These are phyloP conservation scores for Epicoccum sorghinum DNA, from an alignment of 2,329 filamentous ascomycete genomes.

Conservation along the genomic window DNA sequence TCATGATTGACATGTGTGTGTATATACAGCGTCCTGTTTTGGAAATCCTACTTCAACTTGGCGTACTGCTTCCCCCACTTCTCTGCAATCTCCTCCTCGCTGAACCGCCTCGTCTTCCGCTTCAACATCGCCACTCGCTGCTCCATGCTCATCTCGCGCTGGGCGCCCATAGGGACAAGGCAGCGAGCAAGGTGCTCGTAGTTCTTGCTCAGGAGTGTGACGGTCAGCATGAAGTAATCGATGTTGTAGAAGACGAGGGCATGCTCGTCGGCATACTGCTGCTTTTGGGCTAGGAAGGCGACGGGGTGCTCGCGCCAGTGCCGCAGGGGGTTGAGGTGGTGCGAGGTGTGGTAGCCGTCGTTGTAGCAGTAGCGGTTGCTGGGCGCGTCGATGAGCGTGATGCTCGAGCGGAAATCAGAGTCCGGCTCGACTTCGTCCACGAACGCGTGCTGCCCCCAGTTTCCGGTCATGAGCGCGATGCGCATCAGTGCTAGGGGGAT, in stretches of 20 bases:
- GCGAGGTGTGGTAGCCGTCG: constrained; percentile 81
- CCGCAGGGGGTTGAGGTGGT: constrained; percentile 77
- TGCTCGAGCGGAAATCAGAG: constrained; percentile 79
- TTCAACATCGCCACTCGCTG: constrained; percentile 68
- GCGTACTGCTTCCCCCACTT: constrained; percentile 59
- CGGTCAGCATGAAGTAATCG: constrained; percentile 78
- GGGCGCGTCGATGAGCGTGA: constrained; percentile 78
- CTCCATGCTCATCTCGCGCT: constrained; percentile 69
- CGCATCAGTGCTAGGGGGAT: constrained; percentile 71
- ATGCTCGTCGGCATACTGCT: constrained; percentile 67
- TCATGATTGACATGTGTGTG: too few relatives aligned
- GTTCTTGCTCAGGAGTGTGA: constrained; percentile 71
- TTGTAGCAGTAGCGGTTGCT: constrained; percentile 84
- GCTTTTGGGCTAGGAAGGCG: constrained; percentile 73
- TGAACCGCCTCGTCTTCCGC: constrained; percentile 69
- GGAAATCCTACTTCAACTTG: constrained; percentile 25
- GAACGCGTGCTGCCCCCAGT: constrained; percentile 84
- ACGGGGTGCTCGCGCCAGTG: constrained; percentile 83
- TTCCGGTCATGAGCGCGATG: constrained; percentile 77
- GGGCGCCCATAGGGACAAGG: constrained; percentile 75
- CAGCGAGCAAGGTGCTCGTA: constrained; percentile 72
- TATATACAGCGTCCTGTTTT: too few relatives aligned
- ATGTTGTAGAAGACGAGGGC: constrained; percentile 82
- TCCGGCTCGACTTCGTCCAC: constrained; percentile 76
- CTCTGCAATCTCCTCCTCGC: constrained; percentile 65